Percentiles rank a stretch among this genome's conserved stretches.
These are phyloP conservation scores for Cutaneotrichosporon daszewskae DNA, from an alignment of 1,284 basidiomycete species.

Conservation along the genomic window DNA sequence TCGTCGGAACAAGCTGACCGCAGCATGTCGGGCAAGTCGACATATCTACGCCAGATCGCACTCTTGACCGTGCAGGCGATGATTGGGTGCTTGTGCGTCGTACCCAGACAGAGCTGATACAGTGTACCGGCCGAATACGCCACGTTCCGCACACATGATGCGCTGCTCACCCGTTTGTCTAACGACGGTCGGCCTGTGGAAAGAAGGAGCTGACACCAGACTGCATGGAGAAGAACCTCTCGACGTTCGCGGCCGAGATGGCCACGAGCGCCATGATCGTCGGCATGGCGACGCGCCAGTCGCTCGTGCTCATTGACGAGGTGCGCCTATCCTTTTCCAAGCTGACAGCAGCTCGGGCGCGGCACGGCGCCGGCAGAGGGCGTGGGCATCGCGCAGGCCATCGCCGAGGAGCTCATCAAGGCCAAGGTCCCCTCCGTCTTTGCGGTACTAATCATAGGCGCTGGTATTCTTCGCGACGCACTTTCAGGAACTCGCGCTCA, in stretches of 20 bases:
- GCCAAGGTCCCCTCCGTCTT: constrained; percentile 54
- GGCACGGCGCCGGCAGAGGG: constrained; percentile 84
- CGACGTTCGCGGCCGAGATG: constrained; percentile 93
- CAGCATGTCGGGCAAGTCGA: constrained; percentile 90
- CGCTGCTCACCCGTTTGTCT: constrained; percentile 76
- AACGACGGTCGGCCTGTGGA: constrained; percentile 58
- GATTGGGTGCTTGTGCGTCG: constrained; percentile 66
- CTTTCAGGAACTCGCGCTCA: constrained; percentile 41
- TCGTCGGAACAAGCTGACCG: background rate
- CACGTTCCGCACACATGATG: constrained; percentile 74
- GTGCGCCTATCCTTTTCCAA: constrained; percentile 50
- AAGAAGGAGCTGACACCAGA: constrained; percentile 20
- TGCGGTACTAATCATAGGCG: constrained; percentile 50
- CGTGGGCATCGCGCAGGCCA: constrained; percentile 82
- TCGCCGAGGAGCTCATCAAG: constrained; percentile 76
- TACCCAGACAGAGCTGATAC: background rate
- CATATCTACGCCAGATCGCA: constrained; percentile 80
- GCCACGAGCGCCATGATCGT: constrained; percentile 80
- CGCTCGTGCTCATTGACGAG: constrained; percentile 83
- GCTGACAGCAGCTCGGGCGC: constrained; percentile 46
- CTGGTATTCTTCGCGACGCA: constrained; percentile 88
- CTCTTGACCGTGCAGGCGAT: constrained; percentile 78
- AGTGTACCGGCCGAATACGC: constrained; percentile 82
- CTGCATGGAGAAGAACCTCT: constrained; percentile 70
- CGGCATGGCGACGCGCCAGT: constrained; percentile 64